Conservation (phyloP, 192 early-diverging fungal genomes). For the Backusella macrospora region DNA sequence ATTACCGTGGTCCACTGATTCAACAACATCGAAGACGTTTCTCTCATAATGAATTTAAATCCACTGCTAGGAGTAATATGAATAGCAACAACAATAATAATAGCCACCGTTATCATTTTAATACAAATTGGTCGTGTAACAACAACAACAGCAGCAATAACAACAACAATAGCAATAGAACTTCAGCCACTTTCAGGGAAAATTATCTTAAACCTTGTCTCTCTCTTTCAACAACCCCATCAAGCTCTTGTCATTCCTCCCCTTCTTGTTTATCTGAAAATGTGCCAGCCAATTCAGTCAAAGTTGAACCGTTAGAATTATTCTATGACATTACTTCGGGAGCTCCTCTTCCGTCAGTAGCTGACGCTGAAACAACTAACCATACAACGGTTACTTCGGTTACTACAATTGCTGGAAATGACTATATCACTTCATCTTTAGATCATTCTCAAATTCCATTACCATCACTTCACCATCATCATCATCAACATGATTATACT, state of each 20-base stretch:
- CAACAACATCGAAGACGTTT: neutral
- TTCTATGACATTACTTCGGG: conserved; percentile 6
- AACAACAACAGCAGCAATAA: neutral
- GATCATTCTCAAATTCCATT: neutral
- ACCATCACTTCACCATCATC: neutral
- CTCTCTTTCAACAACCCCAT: neutral
- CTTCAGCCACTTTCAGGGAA: neutral
- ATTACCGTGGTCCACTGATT: neutral
- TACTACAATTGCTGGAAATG: conserved; percentile 6
- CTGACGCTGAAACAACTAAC: conserved; percentile 1
- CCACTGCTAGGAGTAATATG: neutral
- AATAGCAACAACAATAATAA: neutral
- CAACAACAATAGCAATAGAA: neutral
- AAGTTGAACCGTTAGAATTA: neutral
- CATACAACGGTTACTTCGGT: neutral
- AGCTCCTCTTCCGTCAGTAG: conserved; percentile 5
- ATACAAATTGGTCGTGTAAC: conserved; percentile 10
- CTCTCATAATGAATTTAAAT: neutral
- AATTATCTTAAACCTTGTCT: conserved; percentile 1
- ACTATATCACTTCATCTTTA: neutral
- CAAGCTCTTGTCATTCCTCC: neutral
- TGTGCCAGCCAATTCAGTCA: neutral
- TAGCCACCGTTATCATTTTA: neutral
- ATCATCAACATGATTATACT: neutral
- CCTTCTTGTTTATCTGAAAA: conserved; percentile 8